A percentile compares a stretch with the other conserved stretches of the same genome.
Evolutionary conservation across 371 early-diverging fungal species (phyloP).

Genomic region (Blakeslea trispora): DNA sequence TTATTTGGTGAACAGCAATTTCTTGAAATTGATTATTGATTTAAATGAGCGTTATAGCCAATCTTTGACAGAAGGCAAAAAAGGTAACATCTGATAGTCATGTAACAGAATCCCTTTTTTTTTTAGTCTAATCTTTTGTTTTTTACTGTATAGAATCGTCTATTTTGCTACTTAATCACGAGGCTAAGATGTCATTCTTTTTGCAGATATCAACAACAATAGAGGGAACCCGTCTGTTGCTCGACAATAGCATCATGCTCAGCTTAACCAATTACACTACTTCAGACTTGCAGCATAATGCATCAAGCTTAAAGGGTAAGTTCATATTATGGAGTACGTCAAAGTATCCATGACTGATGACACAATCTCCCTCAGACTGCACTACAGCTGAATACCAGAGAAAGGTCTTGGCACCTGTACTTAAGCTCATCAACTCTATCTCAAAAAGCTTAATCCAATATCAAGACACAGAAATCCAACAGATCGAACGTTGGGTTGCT

Average conservation of each 20-base stretch:
- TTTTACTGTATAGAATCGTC: slow-evolving; percentile 36
- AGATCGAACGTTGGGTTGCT: slow-evolving; percentile 46
- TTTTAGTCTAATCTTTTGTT: background rate
- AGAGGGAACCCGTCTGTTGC: slow-evolving; percentile 72
- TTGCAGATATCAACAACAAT: slow-evolving; percentile 68
- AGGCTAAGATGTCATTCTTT: slow-evolving; percentile 76
- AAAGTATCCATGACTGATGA: no score
- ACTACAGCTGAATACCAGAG: slow-evolving; percentile 50
- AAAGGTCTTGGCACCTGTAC: slow-evolving; percentile 54
- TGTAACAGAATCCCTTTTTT: no score
- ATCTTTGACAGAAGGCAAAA: no score
- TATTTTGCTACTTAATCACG: slow-evolving; percentile 66
- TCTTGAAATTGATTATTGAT: slow-evolving; percentile 59
- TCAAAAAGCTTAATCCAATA: slow-evolving; percentile 49
- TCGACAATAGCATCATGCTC: slow-evolving; percentile 74
- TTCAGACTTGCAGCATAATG: slow-evolving; percentile 63
- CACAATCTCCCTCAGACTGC: no score
- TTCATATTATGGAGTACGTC: no score
- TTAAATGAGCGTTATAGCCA: slow-evolving; percentile 61
- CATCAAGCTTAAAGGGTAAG: background rate
- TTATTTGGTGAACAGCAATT: slow-evolving; percentile 65
- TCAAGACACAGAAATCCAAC: slow-evolving; percentile 36
- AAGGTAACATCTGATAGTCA: no score
- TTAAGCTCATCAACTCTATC: slow-evolving; percentile 58
- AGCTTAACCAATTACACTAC: slow-evolving; percentile 67